Percentiles rank a stretch among this genome's conserved stretches.
These are phyloP conservation scores for Venturia aucupariae DNA, from an alignment of 2,329 filamentous ascomycete genomes.

Conservation along the genomic window DNA sequence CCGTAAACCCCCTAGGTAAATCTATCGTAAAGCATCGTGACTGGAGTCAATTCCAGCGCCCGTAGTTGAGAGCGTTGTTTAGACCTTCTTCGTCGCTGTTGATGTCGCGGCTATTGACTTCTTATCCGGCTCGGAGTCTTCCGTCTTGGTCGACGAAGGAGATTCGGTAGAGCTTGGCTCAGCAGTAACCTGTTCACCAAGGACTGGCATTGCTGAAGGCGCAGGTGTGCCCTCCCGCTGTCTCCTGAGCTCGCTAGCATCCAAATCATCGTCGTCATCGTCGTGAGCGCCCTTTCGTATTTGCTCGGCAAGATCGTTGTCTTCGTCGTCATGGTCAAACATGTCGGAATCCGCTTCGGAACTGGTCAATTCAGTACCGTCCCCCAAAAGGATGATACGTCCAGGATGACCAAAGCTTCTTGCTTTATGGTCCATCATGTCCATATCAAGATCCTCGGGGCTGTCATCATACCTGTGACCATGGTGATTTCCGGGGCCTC, in stretches of 20 bases:
- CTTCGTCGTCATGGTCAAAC: slow-evolving; percentile 17
- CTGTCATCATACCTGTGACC: slow-evolving; percentile 69
- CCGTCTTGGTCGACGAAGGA: slow-evolving; percentile 3
- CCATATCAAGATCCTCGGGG: slow-evolving; percentile 47
- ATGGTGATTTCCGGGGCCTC: slow-evolving; percentile 64
- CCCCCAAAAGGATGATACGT: slow-evolving; percentile 17
- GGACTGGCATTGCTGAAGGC: slow-evolving; percentile 9
- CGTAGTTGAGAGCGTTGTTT: not conserved
- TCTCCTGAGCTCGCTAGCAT: slow-evolving; percentile 10
- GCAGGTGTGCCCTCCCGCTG: slow-evolving; percentile 15
- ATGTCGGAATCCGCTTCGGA: slow-evolving; percentile 14
- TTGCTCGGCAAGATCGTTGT: slow-evolving; percentile 15
- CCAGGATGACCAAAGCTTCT: slow-evolving; percentile 32
- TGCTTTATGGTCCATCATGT: slow-evolving; percentile 39
- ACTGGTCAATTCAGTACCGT: slow-evolving; percentile 15
- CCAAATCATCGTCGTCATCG: slow-evolving; percentile 13
- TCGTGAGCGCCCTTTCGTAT: slow-evolving; percentile 9
- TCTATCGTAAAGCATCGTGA: slow-evolving; percentile 5
- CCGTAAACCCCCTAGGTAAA: not conserved
- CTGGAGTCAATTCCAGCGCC: not conserved
- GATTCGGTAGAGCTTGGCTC: slow-evolving; percentile 6
- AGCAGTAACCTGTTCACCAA: slow-evolving; percentile 4
- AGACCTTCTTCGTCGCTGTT: not conserved
- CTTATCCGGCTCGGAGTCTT: slow-evolving; percentile 4
- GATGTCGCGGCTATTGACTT: not conserved